Evolutionary conservation across 2,329 filamentous ascomycete genomes (phyloP).

Genomic region (Fusarium floridanum): DNA sequence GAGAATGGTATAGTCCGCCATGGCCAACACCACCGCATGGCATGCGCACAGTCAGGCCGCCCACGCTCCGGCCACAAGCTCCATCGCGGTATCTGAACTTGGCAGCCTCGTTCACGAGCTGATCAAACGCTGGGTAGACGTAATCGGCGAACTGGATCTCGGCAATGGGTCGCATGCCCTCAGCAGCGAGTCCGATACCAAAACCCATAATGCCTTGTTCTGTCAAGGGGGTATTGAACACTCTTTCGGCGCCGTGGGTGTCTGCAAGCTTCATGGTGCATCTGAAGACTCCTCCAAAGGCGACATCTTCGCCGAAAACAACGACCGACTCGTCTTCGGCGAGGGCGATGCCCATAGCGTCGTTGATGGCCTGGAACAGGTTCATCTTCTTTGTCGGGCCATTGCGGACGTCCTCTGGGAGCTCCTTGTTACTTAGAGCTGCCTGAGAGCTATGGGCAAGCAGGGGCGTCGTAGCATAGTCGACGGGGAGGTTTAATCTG

Average conservation of each 20-base stretch:
- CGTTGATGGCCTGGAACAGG: conserved; percentile 93
- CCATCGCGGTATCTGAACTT: conserved; percentile 87
- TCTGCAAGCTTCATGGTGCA: conserved; percentile 92
- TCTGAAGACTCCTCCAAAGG: conserved; percentile 96
- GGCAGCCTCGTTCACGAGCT: conserved; percentile 92
- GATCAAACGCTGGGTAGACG: conserved; percentile 92
- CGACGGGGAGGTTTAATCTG: conserved; percentile 84
- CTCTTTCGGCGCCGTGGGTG: conserved; percentile 86
- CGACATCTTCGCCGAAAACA: conserved; percentile 96
- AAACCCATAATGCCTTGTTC: conserved; percentile 97
- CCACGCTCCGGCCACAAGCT: conserved; percentile 69
- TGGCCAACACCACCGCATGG: conserved; percentile 91
- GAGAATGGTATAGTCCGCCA: conserved; percentile 88
- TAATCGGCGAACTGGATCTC: conserved; percentile 98
- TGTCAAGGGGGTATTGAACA: conserved; percentile 95
- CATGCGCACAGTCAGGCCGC: conserved; percentile 90
- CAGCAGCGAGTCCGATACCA: conserved; percentile 87
- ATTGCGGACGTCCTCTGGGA: conserved; percentile 74
- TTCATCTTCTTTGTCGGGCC: conserved; percentile 88
- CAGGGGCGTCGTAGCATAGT: conserved; percentile 86
- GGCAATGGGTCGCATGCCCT: conserved; percentile 92
- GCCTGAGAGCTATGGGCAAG: conserved; percentile 83
- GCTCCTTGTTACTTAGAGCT: conserved; percentile 78
- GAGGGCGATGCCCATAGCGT: conserved; percentile 85
- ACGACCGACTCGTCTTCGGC: conserved; percentile 87